phyloP scores from a whole-genome alignment of 441 rosid genomes.

The Erodium chrysanthum region DNA sequence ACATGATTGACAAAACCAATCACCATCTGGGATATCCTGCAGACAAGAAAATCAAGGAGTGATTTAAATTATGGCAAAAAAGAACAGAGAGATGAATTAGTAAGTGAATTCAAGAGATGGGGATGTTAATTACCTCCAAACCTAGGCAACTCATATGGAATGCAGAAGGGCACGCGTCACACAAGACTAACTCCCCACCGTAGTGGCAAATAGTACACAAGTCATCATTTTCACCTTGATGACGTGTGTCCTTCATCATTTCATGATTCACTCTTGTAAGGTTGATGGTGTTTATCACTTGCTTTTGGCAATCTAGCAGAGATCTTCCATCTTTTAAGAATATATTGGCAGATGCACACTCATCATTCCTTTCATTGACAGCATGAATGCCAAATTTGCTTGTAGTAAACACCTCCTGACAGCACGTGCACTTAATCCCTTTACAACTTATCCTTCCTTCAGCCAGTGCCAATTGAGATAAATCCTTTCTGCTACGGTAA shows the following conservation, averaged over 20 bases:
- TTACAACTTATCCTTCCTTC: conserved; percentile 49
- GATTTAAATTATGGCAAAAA: background rate
- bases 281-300: conserved; percentile 30
- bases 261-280: conserved; percentile 17
- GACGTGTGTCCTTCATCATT: conserved; percentile 21
- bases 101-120: conserved; percentile 15
- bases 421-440: conserved; percentile 68
- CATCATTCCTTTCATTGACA: conserved; percentile 21
- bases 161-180: conserved; percentile 52
- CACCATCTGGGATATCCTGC: conserved; percentile 51
- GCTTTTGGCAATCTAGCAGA: conserved; percentile 53
- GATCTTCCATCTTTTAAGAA: conserved; percentile 74
- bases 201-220: conserved; percentile 47
- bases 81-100: background rate
- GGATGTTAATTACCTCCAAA: conserved; percentile 32
- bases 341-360: conserved; percentile 40
- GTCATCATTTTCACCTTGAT: conserved; percentile 30
- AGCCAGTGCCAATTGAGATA: conserved; percentile 18
- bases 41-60: conserved; percentile 6
- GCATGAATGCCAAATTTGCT: conserved; percentile 50
- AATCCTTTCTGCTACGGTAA: conserved; percentile 27
- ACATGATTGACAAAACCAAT: conserved; percentile 58
- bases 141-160: conserved; percentile 46
- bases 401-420: conserved; percentile 36
- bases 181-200: conserved; percentile 47